These are phyloP conservation scores for Podila verticillata DNA, from an alignment of 192 early-diverging fungal species.

Conservation along the genomic window DNA sequence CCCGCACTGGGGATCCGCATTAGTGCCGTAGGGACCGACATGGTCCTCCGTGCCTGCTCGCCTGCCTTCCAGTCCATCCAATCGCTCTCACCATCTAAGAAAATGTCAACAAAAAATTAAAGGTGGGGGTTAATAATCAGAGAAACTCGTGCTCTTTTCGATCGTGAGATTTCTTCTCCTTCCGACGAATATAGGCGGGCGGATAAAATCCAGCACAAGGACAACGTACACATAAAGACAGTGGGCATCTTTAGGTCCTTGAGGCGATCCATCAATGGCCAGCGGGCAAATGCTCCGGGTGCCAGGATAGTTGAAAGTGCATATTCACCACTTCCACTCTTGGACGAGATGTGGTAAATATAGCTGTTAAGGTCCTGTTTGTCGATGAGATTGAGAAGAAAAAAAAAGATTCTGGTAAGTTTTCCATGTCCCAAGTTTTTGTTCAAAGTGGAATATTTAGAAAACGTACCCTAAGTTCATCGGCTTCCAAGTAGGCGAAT, in stretches of 20 bases:
- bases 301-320: slow-evolving; percentile 78
- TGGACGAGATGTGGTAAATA: slow-evolving; percentile 81
- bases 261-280: slow-evolving; percentile 76
- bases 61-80: slow-evolving; percentile 92
- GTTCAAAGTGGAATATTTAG: too few relatives aligned
- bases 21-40: slow-evolving; percentile 60
- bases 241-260: slow-evolving; percentile 74
- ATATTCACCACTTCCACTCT: slow-evolving; percentile 84
- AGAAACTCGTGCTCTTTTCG: neutral
- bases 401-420: too few relatives aligned
- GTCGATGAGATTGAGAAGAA: neutral
- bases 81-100: slow-evolving; percentile 77
- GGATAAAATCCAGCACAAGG: neutral
- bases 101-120: neutral
- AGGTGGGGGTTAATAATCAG: neutral
- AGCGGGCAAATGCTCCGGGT: slow-evolving; percentile 86
- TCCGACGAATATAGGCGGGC: neutral
- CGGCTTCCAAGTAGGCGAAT: slow-evolving; percentile 73
- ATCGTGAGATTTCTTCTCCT: neutral
- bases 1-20: slow-evolving; percentile 68
- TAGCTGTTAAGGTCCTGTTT: slow-evolving; percentile 76
- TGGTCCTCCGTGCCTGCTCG: slow-evolving; percentile 65
- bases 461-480: slow-evolving; percentile 56
- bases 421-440: too few relatives aligned
- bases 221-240: slow-evolving; percentile 68